phyloP scores from a whole-genome alignment of 2,329 filamentous ascomycete species.

The Colletotrichum echinochloae region DNA sequence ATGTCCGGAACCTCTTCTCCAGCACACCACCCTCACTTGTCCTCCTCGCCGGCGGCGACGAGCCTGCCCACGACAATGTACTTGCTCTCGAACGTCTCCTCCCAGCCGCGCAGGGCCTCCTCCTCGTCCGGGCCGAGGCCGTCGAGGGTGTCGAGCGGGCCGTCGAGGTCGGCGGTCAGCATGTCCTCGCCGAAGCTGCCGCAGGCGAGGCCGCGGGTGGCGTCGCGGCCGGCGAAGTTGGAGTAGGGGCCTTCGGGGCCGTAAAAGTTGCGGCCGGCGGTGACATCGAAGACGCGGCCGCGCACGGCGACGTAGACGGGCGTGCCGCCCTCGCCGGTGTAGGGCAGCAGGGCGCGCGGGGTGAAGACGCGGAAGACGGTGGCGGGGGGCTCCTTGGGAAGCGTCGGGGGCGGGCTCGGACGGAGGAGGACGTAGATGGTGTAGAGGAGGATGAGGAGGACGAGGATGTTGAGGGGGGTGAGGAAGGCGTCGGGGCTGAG shows the following conservation, averaged over 20 bases:
- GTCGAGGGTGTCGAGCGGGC: conserved; percentile 80
- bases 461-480: conserved; percentile 73
- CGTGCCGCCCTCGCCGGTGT: conserved; percentile 78
- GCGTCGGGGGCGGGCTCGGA: conserved; percentile 57
- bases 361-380: conserved; percentile 78
- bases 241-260: conserved; percentile 94
- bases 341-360: conserved; percentile 83
- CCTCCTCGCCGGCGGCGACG: conserved; percentile 65
- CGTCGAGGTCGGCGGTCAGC: conserved; percentile 91
- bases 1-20: not conserved
- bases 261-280: conserved; percentile 90
- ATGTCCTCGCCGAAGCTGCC: conserved; percentile 96
- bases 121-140: conserved; percentile 80
- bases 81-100: conserved; percentile 92
- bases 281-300: conserved; percentile 91
- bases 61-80: conserved; percentile 94
- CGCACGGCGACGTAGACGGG: conserved; percentile 94
- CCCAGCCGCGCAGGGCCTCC: conserved; percentile 90
- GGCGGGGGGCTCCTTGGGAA: conserved; percentile 67
- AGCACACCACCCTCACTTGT: conserved; percentile 45
- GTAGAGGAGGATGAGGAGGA: conserved; percentile 68
- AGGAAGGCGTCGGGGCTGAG: conserved; percentile 57
- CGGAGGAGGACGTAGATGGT: conserved; percentile 68
- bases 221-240: conserved; percentile 96
- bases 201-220: conserved; percentile 85